A percentile compares a stretch with the other conserved stretches of the same genome.
Conservation (phyloP, 139 green algal genomes). For the Limnomonas spitsbergensis region DNA sequence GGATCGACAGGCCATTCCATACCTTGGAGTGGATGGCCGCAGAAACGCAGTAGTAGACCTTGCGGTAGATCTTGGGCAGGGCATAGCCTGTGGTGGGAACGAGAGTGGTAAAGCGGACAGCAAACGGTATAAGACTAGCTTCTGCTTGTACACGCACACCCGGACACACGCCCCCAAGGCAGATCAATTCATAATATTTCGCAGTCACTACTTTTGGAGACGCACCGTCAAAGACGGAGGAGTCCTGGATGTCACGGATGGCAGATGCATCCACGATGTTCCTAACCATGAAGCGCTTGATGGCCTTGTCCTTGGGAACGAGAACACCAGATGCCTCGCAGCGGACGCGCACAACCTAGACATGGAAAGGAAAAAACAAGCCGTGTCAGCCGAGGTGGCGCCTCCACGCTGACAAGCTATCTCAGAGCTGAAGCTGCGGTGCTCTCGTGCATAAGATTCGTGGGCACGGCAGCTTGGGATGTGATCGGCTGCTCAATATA, state of each 20-base stretch:
- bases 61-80: constrained; percentile 99
- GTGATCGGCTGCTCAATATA: too few relatives aligned
- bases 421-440: background rate
- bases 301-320: constrained; percentile 98
- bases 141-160: too few relatives aligned
- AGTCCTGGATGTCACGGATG: constrained; percentile 97
- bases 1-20: background rate
- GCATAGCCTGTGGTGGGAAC: constrained; percentile 72
- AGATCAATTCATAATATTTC: background rate
- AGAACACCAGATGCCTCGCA: constrained; percentile 93
- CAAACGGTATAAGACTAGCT: too few relatives aligned
- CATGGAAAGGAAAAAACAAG: background rate
- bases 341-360: constrained; percentile 83
- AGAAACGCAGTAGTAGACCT: constrained; percentile 99
- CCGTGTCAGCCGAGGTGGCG: background rate
- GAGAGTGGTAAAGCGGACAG: background rate
- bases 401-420: background rate
- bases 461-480: too few relatives aligned
- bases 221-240: constrained; percentile 84
- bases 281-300: constrained; percentile 98
- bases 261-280: constrained; percentile 97
- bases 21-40: constrained; percentile 99
- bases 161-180: too few relatives aligned
- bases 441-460: background rate
- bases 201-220: background rate